Evolutionary conservation across 2,329 filamentous ascomycete species (phyloP), one percentile per base, ranked within the genome.

Genomic region (Penicillium sp.): DNA sequence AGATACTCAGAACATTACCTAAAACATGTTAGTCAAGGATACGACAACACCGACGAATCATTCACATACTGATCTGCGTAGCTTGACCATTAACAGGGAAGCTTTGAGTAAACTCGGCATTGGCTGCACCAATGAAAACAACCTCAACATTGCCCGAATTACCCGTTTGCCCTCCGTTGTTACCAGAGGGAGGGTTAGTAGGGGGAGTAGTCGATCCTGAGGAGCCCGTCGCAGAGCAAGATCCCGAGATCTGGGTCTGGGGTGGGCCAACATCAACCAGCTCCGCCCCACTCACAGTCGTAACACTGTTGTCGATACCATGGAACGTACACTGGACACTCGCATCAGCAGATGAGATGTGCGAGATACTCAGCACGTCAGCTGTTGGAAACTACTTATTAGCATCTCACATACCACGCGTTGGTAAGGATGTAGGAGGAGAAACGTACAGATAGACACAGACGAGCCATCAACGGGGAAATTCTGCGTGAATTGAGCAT

Each of bases 231-330:
- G 46, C 21, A 5, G 29, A 35, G 33, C 64, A 66, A 14, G 61
- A 51, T 14, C 63, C 64, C 33, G 57, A 52, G 37, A 53, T 41
- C 52, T 67, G 65, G 16, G 61, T 64, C 57, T 67, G 64, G 5
- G 64, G 64, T 13, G 63, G 63, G 0, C 63, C 64, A 29, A 67
- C 64, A 27, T 65, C 61, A 2, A 66, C 58, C 8, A 41, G 53
- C 13, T 46, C 41, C 2, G 27, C 48, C 19, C 59, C 57, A 22
- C 19, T 53, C 29, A 66, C 58, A 16, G 53, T 58, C 3, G 64
- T 67, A 7, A 58, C 55, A 24, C 56, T 50, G 45, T 55, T 31
- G n/a, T 67, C 64, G 41, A 66, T 55, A 16, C 64, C 64, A 10
- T 60, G 14, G 56, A 66, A 67, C 24, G 62, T 64, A 35, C 64